Conservation (phyloP, 83 land plant species). For the Thuja plicata region DNA sequence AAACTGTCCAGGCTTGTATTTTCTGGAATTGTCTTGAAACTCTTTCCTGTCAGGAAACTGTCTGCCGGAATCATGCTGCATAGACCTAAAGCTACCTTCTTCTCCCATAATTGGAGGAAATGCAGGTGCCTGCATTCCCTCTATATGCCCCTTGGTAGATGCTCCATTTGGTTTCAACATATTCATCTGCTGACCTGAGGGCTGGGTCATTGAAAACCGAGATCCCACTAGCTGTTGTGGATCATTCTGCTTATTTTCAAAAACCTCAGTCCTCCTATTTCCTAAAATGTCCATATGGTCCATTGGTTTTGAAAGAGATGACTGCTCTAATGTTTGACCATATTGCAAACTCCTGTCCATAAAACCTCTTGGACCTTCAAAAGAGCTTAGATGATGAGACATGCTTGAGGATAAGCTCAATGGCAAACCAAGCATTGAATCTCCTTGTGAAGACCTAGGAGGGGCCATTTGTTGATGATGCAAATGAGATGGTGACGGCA, state of each 20-base stretch:
- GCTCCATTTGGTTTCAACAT: slow-evolving; percentile 21
- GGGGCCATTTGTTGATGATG: slow-evolving; percentile 12
- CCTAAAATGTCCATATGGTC: slow-evolving; percentile 19
- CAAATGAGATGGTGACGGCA: slow-evolving; percentile 11
- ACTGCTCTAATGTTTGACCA: slow-evolving; percentile 16
- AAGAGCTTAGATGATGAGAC: slow-evolving; percentile 17
- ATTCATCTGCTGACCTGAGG: slow-evolving; percentile 10
- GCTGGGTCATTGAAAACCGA: slow-evolving; percentile 12
- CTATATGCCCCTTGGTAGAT: slow-evolving; percentile 14
- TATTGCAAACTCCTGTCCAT: slow-evolving; percentile 17
- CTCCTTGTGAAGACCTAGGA: slow-evolving; percentile 14
- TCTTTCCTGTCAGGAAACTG: slow-evolving; percentile 24
- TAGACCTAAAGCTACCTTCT: slow-evolving; percentile 27
- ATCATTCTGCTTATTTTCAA: slow-evolving; percentile 29
- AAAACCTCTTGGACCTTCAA: slow-evolving; percentile 29
- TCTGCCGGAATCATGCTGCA: slow-evolving; percentile 16
- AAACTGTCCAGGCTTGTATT: slow-evolving; percentile 35
- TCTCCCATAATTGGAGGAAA: slow-evolving; percentile 18
- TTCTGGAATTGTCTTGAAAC: slow-evolving; percentile 39
- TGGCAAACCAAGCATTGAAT: slow-evolving; percentile 12
- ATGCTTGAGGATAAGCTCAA: slow-evolving; percentile 15
- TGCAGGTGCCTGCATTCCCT: slow-evolving; percentile 12
- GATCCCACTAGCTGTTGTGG: slow-evolving; percentile 6
- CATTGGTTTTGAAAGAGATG: slow-evolving; percentile 12
- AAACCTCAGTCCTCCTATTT: slow-evolving; percentile 21